These are phyloP conservation scores for Tylopilus plumbeoviolaceoides DNA, from an alignment of 768 basidiomycete species.

Conservation along the genomic window DNA sequence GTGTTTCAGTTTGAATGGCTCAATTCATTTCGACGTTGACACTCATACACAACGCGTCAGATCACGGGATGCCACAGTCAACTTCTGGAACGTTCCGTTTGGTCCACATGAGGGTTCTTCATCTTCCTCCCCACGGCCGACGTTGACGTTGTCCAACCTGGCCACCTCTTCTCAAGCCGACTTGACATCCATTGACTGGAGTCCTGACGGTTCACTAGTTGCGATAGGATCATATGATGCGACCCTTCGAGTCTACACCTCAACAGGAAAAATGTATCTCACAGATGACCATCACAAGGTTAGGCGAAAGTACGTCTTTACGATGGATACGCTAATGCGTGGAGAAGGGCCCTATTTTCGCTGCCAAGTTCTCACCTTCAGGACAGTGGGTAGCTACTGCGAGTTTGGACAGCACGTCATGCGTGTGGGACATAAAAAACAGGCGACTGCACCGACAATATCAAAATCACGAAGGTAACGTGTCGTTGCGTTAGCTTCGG, in stretches of 20 bases:
- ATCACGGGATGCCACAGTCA: slow-evolving; percentile 72
- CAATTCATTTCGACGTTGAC: neutral
- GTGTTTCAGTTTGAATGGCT: slow-evolving; percentile 15
- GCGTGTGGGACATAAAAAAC: slow-evolving; percentile 71
- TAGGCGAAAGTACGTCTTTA: slow-evolving; percentile 16
- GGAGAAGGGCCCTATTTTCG: slow-evolving; percentile 73
- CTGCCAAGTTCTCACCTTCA: slow-evolving; percentile 68
- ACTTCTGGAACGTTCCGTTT: slow-evolving; percentile 65
- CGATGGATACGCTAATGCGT: slow-evolving; percentile 18
- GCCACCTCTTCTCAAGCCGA: slow-evolving; percentile 50
- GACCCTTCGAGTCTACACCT: slow-evolving; percentile 62
- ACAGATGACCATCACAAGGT: slow-evolving; percentile 64
- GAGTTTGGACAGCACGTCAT: slow-evolving; percentile 72
- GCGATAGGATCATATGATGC: slow-evolving; percentile 79
- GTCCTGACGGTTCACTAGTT: slow-evolving; percentile 62
- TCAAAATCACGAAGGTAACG: slow-evolving; percentile 58
- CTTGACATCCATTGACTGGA: slow-evolving; percentile 78
- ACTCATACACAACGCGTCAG: slow-evolving; percentile 34
- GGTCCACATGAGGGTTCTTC: slow-evolving; percentile 22
- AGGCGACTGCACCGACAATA: slow-evolving; percentile 62
- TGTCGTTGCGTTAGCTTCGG: neutral
- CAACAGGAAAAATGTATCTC: slow-evolving; percentile 59
- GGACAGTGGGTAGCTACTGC: slow-evolving; percentile 73
- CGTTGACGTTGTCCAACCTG: slow-evolving; percentile 46
- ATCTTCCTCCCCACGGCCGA: slow-evolving; percentile 29